These are phyloP conservation scores for Thielaviopsis cerberus DNA, from an alignment of 2,329 filamentous ascomycete genomes.

Conservation along the genomic window DNA sequence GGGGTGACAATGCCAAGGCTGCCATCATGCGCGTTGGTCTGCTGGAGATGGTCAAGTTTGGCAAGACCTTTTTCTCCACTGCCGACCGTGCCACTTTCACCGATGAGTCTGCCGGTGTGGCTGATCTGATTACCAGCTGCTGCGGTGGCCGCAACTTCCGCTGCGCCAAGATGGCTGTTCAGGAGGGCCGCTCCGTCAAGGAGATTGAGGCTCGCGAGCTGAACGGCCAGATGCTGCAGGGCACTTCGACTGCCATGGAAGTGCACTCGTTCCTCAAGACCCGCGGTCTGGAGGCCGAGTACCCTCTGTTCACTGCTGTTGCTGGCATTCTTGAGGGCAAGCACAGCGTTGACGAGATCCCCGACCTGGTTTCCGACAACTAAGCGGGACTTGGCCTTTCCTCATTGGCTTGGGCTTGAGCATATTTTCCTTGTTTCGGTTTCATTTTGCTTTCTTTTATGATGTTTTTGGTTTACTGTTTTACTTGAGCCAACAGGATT, in stretches of 20 bases:
- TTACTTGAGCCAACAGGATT: conserved; percentile 10
- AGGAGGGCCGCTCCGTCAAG: conserved; percentile 59
- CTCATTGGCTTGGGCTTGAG: background rate
- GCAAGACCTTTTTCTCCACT: conserved; percentile 80
- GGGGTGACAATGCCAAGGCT: conserved; percentile 98
- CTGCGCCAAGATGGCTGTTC: conserved; percentile 73
- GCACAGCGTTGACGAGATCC: conserved; percentile 63
- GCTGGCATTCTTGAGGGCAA: conserved; percentile 58
- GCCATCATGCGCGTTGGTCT: conserved; percentile 93
- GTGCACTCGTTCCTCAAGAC: conserved; percentile 76
- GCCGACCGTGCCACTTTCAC: conserved; percentile 76
- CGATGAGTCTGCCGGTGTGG: conserved; percentile 88
- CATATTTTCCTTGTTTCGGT: background rate
- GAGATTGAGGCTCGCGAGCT: conserved; percentile 80
- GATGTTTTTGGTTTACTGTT: background rate
- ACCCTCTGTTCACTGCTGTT: conserved; percentile 83
- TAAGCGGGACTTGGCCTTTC: background rate
- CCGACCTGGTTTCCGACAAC: conserved; percentile 37
- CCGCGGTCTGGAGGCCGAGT: conserved; percentile 60
- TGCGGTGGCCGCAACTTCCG: conserved; percentile 84
- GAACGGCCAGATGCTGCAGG: conserved; percentile 93
- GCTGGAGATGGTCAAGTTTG: conserved; percentile 91
- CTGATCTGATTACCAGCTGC: conserved; percentile 88
- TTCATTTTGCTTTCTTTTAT: conserved; percentile 1
- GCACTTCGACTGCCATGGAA: conserved; percentile 77